phyloP scores from a whole-genome alignment of 2,329 filamentous ascomycete species.

The Calcarisporium arbuscula region DNA sequence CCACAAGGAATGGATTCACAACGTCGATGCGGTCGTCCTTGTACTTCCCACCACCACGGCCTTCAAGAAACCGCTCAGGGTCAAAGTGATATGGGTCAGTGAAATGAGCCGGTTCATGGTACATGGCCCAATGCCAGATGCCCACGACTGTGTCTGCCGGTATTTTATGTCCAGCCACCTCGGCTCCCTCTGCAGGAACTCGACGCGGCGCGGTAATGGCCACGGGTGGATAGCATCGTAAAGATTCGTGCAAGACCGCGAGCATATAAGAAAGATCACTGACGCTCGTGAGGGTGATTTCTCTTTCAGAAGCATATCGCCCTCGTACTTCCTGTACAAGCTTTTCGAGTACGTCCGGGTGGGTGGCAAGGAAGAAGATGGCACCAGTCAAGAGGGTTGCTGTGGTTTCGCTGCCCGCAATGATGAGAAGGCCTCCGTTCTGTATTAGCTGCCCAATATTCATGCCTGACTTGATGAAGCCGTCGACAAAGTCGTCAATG shows the following conservation, averaged over 20 bases:
- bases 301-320: conserved; percentile 24
- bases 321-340: conserved; percentile 29
- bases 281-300: conserved; percentile 30
- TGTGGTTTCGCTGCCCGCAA: conserved; percentile 28
- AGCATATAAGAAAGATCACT: conserved; percentile 27
- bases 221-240: conserved; percentile 32
- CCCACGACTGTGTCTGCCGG: too few species aligned
- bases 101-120: conserved; percentile 4
- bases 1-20: conserved; percentile 6
- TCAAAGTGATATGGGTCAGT: conserved; percentile 4
- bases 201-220: conserved; percentile 22
- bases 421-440: too few species aligned
- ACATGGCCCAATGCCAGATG: conserved; percentile 3
- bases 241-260: conserved; percentile 33
- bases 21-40: conserved; percentile 4
- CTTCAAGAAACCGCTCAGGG: conserved; percentile 8
- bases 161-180: too few species aligned
- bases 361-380: conserved; percentile 22
- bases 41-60: too few species aligned
- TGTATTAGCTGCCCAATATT: too few species aligned
- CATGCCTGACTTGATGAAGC: too few species aligned
- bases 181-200: too few species aligned
- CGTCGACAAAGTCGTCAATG: too few species aligned
- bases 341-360: conserved; percentile 21
- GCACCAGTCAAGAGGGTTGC: conserved; percentile 22